phyloP scores from a whole-genome alignment of 202 grass and related monocot genomes.

The Saccharum hybrid region DNA sequence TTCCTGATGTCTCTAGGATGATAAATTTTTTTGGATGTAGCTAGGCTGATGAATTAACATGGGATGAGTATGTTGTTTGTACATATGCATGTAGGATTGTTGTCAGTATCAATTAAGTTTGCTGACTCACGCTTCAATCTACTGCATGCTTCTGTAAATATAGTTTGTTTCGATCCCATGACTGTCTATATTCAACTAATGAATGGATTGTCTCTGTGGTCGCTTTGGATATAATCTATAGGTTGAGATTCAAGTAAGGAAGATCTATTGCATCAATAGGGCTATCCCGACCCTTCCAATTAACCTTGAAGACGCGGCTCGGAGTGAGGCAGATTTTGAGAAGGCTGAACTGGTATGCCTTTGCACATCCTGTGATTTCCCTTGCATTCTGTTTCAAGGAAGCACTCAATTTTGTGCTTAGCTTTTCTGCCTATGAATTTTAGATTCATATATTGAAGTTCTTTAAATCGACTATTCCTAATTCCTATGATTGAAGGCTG shows the following conservation, averaged over 20 bases:
- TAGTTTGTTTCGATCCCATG: not conserved
- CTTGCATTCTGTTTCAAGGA: not conserved
- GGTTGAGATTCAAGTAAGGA: conserved; percentile 88
- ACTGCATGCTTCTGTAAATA: not conserved
- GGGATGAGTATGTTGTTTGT: not conserved
- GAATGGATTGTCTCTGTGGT: conserved; percentile 2
- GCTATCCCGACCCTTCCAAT: conserved; percentile 75
- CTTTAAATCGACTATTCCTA: conserved; percentile 1
- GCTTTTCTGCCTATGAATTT: not conserved
- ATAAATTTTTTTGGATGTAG: not conserved
- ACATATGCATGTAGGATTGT: not conserved
- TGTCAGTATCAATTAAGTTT: not conserved
- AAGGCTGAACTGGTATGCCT: conserved; percentile 64
- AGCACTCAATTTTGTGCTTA: conserved; percentile 1
- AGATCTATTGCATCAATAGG: conserved; percentile 89
- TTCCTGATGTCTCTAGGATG: not conserved
- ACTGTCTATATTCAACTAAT: not conserved
- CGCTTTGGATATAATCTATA: conserved; percentile 20
- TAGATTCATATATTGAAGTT: not conserved
- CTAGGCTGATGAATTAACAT: not conserved
- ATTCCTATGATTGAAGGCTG: conserved; percentile 49
- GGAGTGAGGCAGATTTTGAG: conserved; percentile 77
- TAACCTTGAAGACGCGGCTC: conserved; percentile 82
- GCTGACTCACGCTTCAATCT: not conserved
- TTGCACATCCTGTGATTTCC: not conserved